Percentiles rank a stretch among this genome's conserved stretches.
Conservation (phyloP, 2,329 filamentous ascomycete genomes). For the Cephalotrichum gorgonifer region DNA sequence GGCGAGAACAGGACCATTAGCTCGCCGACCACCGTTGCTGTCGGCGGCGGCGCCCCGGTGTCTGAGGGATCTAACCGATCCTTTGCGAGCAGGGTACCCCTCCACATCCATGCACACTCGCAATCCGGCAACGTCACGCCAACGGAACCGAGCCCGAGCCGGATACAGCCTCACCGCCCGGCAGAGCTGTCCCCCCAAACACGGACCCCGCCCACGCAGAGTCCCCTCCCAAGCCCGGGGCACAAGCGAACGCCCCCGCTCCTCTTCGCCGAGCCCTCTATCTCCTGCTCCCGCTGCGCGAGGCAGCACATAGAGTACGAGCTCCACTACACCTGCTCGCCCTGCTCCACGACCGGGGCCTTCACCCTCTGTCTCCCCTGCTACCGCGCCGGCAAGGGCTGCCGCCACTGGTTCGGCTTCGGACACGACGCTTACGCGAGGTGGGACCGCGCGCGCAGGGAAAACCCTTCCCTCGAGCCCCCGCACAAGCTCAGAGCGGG, state of each 20-base stretch:
- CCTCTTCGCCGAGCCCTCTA: constrained; percentile 58
- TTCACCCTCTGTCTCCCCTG: constrained; percentile 77
- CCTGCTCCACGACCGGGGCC: constrained; percentile 54
- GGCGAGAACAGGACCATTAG: constrained; percentile 31
- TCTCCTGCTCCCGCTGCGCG: constrained; percentile 63
- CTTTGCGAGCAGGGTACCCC: constrained; percentile 25
- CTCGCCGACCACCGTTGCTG: constrained; percentile 21
- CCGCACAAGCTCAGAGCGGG: constrained; percentile 50
- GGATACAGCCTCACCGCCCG: constrained; percentile 17
- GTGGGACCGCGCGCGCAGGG: constrained; percentile 47
- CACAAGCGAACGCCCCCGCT: constrained; percentile 34
- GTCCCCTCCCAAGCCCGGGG: constrained; percentile 20
- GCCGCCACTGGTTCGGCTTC: constrained; percentile 82
- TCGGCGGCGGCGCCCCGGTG: constrained; percentile 11
- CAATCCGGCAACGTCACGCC: background rate
- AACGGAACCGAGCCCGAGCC: background rate
- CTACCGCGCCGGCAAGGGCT: constrained; percentile 68
- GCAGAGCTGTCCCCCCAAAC: constrained; percentile 26
- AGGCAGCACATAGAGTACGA: constrained; percentile 71
- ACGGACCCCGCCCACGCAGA: constrained; percentile 19
- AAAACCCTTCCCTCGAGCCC: constrained; percentile 27
- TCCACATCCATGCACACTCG: background rate
- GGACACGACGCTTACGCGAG: constrained; percentile 58
- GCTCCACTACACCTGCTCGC: constrained; percentile 71
- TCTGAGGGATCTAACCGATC: constrained; percentile 19